phyloP scores from a whole-genome alignment of 768 basidiomycete genomes.

The Baorangia bicolor region DNA sequence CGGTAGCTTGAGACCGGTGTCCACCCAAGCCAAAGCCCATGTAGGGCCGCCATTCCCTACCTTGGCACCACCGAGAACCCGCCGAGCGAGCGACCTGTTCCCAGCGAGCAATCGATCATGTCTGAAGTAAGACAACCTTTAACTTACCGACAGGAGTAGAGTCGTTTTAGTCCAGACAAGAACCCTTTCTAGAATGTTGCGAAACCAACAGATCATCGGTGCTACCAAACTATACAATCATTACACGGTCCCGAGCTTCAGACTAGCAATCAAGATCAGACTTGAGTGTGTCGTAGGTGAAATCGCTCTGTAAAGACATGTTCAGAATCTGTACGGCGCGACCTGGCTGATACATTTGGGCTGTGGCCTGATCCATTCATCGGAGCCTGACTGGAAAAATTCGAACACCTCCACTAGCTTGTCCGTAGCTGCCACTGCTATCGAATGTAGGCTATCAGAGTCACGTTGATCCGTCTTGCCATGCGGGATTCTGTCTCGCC shows the following conservation, averaged over 20 bases:
- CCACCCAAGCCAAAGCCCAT: too few species aligned
- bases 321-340: slow-evolving; percentile 3
- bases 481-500: neutral
- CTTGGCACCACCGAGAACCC: too few species aligned
- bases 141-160: neutral
- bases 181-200: neutral
- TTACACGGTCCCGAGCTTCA: neutral
- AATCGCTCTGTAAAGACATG: neutral
- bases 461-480: neutral
- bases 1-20: too few species aligned
- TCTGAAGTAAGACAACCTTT: too few species aligned
- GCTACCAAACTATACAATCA: neutral
- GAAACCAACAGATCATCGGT: neutral
- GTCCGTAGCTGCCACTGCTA: neutral
- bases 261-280: neutral
- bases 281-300: neutral
- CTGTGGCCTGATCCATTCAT: slow-evolving; percentile 11
- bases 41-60: too few species aligned
- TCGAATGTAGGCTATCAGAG: neutral
- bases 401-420: neutral
- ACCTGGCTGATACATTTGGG: slow-evolving; percentile 12
- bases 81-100: neutral
- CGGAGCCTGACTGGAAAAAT: neutral
- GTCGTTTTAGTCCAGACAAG: neutral
- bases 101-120: neutral